Base-by-base conservation (phyloP, 208 protist genomes). In the Crithidia mellificae region DNA sequence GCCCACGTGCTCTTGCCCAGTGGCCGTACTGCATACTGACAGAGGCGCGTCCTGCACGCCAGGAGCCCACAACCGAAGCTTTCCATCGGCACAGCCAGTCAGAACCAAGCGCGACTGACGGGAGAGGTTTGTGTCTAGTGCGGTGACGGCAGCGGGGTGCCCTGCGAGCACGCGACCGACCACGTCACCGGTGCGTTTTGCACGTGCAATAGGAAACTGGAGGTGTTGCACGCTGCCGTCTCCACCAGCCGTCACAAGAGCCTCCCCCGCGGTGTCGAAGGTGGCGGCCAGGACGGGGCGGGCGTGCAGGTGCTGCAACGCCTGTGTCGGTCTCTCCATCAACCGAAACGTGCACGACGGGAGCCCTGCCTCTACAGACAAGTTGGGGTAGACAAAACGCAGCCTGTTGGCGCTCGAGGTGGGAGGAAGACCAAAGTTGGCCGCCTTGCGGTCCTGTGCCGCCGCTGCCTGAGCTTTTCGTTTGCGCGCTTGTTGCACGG, bases 1-100 rank as follows among this genome's bases (percentile, higher is more conserved):
- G n/a, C n/a, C n/a, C n/a, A n/a, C n/a, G n/a, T n/a, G n/a, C n/a
- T n/a, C n/a, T n/a, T n/a, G n/a, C n/a, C n/a, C n/a, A n/a, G n/a
- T n/a, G n/a, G n/a, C n/a, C n/a, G n/a, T n/a, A n/a, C n/a, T 1
- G 27, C 56, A 38, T 70, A 75, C 44, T 51, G 58, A 39, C 7
- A 80, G 0, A 0, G 83, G 63, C 0, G 77, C 55, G 7, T 80
- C 77, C 6, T 74, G 54, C 4, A 29, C 55, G 22, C 41, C 52
- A 1, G 87, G 87, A 50, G 78, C 44, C 85, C 87, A 95, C 30
- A 95, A 14, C 2, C 68, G 68, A 24, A 95, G 38, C 5, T 61
- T 50, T 5, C 87, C 87, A 65, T 90, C 85, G 6, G 81, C 75
- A 2, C 81, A 72, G 17, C 81, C 75, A 5, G 87, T 90, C 27